Evolutionary conservation across 306 rosid genomes (phyloP).

Genomic region (Crataegus laevigata): DNA sequence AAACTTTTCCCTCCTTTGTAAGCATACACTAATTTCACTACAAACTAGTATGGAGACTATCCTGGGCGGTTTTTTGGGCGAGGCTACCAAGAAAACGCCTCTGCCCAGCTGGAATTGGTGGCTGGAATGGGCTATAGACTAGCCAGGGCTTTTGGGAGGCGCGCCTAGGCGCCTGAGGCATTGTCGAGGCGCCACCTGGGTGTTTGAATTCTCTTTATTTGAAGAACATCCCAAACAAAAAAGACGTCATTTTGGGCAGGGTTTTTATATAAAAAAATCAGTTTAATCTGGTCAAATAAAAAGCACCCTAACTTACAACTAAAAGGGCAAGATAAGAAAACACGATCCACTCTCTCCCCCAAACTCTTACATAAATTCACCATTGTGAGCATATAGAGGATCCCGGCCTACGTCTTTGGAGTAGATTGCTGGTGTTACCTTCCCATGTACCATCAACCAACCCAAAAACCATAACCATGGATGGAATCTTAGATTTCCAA

Average conservation of each 20-base stretch:
- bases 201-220: too few species aligned
- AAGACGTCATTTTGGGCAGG: too few species aligned
- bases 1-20: not conserved
- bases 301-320: not conserved
- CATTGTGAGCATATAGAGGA: not conserved
- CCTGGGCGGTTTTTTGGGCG: too few species aligned
- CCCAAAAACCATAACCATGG: not conserved
- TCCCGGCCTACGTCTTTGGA: not conserved
- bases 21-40: not conserved
- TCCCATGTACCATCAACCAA: not conserved
- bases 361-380: not conserved
- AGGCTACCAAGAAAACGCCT: too few species aligned
- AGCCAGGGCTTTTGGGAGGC: too few species aligned
- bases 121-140: too few species aligned
- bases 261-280: too few species aligned
- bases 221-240: too few species aligned
- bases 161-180: too few species aligned
- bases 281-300: not conserved
- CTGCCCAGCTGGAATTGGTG: too few species aligned
- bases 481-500: not conserved
- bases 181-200: too few species aligned
- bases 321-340: not conserved
- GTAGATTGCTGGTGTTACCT: not conserved
- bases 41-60: too few species aligned
- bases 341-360: not conserved